Evolutionary conservation across 2,329 filamentous ascomycete species (phyloP), one percentile per base, ranked within the genome.

Genomic region (Colletotrichum sublineola): DNA sequence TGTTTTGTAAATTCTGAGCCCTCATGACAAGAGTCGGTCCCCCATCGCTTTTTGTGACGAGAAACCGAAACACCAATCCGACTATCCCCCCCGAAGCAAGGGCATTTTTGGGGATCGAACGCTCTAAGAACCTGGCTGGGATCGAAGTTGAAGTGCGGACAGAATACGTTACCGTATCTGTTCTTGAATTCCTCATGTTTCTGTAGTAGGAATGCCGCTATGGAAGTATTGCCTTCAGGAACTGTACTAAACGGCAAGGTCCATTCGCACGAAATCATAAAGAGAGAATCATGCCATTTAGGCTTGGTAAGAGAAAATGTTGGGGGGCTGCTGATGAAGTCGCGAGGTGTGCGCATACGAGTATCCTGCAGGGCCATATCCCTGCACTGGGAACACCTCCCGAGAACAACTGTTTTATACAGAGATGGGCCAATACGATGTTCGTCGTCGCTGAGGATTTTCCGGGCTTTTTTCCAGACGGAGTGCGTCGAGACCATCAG

Each of bases 261-360:
- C 44, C 44, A 48, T 4, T 18, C 3, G 8, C 1, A 9, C 5
- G 1, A 2, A 11, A 7, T 9, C 3, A 9, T 1, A n/a, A 46
- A 9, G 0, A 0, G 6, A 1, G 5, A 6, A 9, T 5, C 2
- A 8, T n/a, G 5, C 20, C 3, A 46, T 9, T 1, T 3, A 44
- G 1, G 20, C 9, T 46, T 46, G 3, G 0, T 2, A 12, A 48
- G 46, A 11, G 3, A 0, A 3, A n/a, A 5, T 9, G 9, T 48
- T 48, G 46, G 46, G 5, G 46, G 46, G 4, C 20, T 5, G 46
- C 1, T 24, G 24, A 24, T 24, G 24, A 24, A 24, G 24, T 24
- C 24, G 24, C 24, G 24, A 24, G 24, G 24, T 24, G 1, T 24
- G 24, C 24, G 24, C 24, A 24, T 24, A 24, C 24, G 24, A 24